Evolutionary conservation across 441 rosid genomes (phyloP).

Genomic region (Brassica balearica): DNA sequence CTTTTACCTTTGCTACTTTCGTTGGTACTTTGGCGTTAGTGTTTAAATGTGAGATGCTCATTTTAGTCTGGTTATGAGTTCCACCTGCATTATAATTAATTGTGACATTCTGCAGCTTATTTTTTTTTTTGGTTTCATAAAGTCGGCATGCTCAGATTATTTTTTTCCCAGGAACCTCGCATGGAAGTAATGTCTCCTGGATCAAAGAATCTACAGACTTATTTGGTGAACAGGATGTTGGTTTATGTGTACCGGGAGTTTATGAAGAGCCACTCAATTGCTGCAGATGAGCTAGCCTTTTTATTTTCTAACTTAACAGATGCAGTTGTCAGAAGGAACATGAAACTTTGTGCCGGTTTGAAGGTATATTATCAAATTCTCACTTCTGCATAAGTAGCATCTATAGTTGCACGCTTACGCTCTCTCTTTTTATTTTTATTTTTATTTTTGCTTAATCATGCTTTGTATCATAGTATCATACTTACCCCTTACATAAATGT

Average conservation of each 20-base stretch:
- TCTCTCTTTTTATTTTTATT: neutral
- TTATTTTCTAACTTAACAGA: slow-evolving; percentile 82
- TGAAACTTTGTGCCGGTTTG: slow-evolving; percentile 74
- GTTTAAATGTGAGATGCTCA: slow-evolving; percentile 12
- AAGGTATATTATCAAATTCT: slow-evolving; percentile 56
- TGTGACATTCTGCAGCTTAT: slow-evolving; percentile 23
- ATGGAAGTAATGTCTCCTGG: slow-evolving; percentile 95
- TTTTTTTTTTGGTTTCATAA: slow-evolving; percentile 17
- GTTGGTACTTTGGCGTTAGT: neutral
- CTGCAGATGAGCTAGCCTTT: slow-evolving; percentile 73
- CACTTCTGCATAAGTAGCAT: slow-evolving; percentile 5
- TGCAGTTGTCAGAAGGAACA: slow-evolving; percentile 68
- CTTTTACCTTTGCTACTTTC: slow-evolving; percentile 20
- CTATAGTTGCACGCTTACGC: neutral
- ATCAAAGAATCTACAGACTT: slow-evolving; percentile 83
- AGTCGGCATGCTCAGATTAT: slow-evolving; percentile 19
- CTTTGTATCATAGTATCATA: slow-evolving; percentile 21
- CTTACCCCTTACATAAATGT: slow-evolving; percentile 39
- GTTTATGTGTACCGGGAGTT: slow-evolving; percentile 89
- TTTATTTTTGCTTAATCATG: slow-evolving; percentile 6
- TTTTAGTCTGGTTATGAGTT: slow-evolving; percentile 27
- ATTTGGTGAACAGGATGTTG: slow-evolving; percentile 75
- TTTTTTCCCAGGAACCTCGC: slow-evolving; percentile 81
- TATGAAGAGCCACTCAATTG: slow-evolving; percentile 72
- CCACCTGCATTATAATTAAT: slow-evolving; percentile 22